Conservation (phyloP, 306 rosid genomes). For the Luffa acutangula region DNA sequence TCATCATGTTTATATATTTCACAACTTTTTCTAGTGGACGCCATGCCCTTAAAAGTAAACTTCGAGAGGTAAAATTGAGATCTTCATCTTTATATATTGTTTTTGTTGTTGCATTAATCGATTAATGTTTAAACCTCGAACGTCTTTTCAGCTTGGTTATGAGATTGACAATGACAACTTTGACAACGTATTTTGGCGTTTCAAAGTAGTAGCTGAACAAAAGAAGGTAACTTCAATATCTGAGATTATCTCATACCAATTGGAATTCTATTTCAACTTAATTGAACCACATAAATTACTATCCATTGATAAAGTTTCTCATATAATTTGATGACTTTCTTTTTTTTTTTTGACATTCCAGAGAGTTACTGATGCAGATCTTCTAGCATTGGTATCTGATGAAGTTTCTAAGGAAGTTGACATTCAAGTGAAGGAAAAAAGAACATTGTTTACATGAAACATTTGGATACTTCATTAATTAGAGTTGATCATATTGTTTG, state of each 20-base stretch:
- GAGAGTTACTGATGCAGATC: slow-evolving; percentile 84
- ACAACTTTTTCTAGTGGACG: slow-evolving; percentile 59
- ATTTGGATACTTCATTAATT: too few relatives aligned
- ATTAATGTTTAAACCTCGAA: not conserved
- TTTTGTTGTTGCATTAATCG: not conserved
- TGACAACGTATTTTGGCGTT: slow-evolving; percentile 63
- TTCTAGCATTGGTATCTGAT: slow-evolving; percentile 83
- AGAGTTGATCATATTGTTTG: too few relatives aligned
- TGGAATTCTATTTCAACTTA: not conserved
- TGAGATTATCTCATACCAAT: not conserved
- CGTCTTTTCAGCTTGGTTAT: slow-evolving; percentile 60
- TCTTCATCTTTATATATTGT: slow-evolving; percentile 10
- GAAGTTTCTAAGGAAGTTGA: slow-evolving; percentile 53
- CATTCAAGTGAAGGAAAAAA: slow-evolving; percentile 14
- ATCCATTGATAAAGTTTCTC: not conserved
- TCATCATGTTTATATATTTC: not conserved
- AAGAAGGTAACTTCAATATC: slow-evolving; percentile 64
- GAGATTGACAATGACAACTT: slow-evolving; percentile 51
- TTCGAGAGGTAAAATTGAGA: slow-evolving; percentile 49
- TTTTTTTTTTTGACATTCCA: slow-evolving; percentile 7
- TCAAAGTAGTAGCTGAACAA: slow-evolving; percentile 71
- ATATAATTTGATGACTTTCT: too few relatives aligned
- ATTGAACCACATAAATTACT: not conserved
- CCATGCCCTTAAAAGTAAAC: slow-evolving; percentile 69
- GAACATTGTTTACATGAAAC: slow-evolving; percentile 19